Conservation (phyloP, 176 grass and related monocot species). For the Typha latifolia region DNA sequence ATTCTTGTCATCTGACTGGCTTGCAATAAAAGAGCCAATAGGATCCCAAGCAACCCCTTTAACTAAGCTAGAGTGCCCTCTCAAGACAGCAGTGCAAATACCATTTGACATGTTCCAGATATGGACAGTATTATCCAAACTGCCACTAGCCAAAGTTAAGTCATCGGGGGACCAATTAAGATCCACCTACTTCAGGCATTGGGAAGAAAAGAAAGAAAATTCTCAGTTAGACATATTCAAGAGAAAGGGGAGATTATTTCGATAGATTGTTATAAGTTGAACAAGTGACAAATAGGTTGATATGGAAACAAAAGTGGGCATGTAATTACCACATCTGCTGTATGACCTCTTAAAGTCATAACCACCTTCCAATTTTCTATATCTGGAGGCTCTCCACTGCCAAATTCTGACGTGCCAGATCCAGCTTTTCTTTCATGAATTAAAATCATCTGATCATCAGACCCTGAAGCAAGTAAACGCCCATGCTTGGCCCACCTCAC, state of each 20-base stretch:
- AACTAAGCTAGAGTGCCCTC: conserved; percentile 92
- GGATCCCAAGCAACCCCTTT: conserved; percentile 99
- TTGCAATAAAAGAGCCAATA: conserved; percentile 94
- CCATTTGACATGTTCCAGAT: conserved; percentile 89
- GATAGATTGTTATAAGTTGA: neutral
- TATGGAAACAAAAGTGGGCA: no score
- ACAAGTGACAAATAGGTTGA: no score
- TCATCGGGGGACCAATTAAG: conserved; percentile 99
- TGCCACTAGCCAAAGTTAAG: conserved; percentile 74
- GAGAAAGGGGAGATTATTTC: neutral
- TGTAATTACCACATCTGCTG: conserved; percentile 94
- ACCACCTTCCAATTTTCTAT: conserved; percentile 96
- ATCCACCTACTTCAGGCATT: conserved; percentile 79
- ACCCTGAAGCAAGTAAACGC: conserved; percentile 83
- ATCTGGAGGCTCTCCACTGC: conserved; percentile 89
- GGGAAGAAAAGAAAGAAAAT: neutral
- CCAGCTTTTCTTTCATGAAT: conserved; percentile 95
- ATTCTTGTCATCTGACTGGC: conserved; percentile 92
- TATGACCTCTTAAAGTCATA: conserved; percentile 94
- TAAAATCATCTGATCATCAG: conserved; percentile 93
- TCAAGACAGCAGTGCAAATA: conserved; percentile 88
- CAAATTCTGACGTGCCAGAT: conserved; percentile 86
- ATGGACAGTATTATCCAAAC: conserved; percentile 92
- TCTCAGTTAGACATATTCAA: neutral
- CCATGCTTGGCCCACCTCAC: conserved; percentile 95